A percentile compares a stretch with the other conserved stretches of the same genome.
Conservation (phyloP, 345 rosid genomes). For the Nephelium lappaceum region DNA sequence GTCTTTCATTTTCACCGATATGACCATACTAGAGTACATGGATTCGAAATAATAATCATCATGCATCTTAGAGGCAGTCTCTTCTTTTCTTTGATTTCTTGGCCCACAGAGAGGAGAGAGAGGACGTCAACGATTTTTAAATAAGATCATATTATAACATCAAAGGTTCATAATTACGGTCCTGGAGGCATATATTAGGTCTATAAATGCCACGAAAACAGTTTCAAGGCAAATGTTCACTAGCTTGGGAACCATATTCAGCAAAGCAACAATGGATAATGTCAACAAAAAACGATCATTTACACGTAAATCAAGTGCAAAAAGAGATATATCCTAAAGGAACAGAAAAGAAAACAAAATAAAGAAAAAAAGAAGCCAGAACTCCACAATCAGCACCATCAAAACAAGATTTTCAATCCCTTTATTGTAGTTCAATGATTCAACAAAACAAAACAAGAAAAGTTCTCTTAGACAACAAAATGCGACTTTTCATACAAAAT, state of each 20-base stretch:
- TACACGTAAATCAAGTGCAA: neutral
- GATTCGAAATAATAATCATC: too few species aligned
- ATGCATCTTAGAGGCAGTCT: neutral
- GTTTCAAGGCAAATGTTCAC: neutral
- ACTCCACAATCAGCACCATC: neutral
- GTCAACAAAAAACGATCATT: neutral
- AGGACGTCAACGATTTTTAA: neutral
- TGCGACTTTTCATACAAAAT: neutral
- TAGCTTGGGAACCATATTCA: neutral
- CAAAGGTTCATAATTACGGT: neutral
- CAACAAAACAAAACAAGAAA: neutral
- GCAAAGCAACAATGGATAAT: neutral
- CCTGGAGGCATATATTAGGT: neutral
- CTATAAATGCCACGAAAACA: neutral
- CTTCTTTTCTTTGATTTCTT: neutral
- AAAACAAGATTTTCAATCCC: neutral
- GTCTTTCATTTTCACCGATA: neutral
- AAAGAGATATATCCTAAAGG: neutral
- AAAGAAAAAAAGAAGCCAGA: neutral
- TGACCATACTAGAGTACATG: neutral
- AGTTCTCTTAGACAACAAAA: neutral
- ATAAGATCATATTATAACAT: neutral
- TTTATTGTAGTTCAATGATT: neutral
- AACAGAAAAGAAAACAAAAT: neutral
- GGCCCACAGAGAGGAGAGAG: neutral